Base-by-base conservation (phyloP, 1,284 basidiomycete genomes). In the Wolfiporia cocos region DNA sequence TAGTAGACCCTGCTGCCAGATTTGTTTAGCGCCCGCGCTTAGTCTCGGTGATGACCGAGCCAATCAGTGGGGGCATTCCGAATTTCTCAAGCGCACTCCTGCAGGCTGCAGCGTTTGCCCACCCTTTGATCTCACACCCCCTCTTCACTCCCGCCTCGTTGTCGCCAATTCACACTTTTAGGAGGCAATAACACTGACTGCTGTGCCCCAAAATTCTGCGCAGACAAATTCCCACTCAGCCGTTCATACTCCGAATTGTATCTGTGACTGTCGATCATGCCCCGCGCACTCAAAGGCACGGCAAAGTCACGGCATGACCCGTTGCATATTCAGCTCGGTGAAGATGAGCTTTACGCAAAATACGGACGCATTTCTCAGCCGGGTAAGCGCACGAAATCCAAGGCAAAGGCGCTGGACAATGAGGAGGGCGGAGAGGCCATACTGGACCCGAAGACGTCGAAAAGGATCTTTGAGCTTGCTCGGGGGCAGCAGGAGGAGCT, bases 401-500 rank as follows among this genome's bases (percentile, higher is more conserved):
- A 62, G 49, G 67, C 58, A 43, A 59, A 56, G 31, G 63, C 34
- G 2, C 50, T 72, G 39, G 66, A 71, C 33, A 70, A 76, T n/a
- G 75, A 76, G 14, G 71, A 73, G 41, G 59, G 68, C 33, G 24
- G 9, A 4, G 42, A 93, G 89, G 71, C 68, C 34, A 81, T 83
- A 9, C 68, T 95, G 48, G 91, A 94, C 60, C 78, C 88, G 4
- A 91, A 90, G 64, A 86, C 86, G 15, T 96, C 92, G 1, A 74
- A 78, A 49, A 88, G 85, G 56, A 98, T 99, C 46, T 86, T 99
- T 53, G 84, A 93, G 57, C 79, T 99, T 43, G 95, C 95, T 10
- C 76, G 81, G 55, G 86, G 90, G 54, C 96, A 99, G 65, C 94
- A 98, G 65, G 84, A 92, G 58, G 96, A 99, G 62, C 63, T 93